phyloP scores from a whole-genome alignment of 495 filamentous ascomycete genomes.

The Neurospora sp. region DNA sequence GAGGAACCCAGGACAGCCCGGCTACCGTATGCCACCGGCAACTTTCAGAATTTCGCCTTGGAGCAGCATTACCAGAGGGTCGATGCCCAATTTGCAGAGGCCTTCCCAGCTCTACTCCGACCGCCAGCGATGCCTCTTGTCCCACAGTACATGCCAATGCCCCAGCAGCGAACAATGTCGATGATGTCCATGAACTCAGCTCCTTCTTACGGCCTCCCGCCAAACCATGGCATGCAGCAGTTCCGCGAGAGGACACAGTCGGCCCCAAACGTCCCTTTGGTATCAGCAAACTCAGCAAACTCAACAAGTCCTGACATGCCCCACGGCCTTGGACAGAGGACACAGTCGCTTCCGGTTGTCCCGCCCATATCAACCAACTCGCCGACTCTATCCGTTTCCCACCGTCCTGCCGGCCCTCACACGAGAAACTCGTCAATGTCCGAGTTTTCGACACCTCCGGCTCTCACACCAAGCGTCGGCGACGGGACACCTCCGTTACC shows the following conservation, averaged over 20 bases:
- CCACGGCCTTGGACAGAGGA: not conserved
- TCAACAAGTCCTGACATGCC: not conserved
- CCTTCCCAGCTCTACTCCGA: constrained; percentile 16
- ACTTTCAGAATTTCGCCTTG: constrained; percentile 41
- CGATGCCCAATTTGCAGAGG: constrained; percentile 36
- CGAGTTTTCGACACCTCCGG: not conserved
- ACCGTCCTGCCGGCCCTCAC: not conserved
- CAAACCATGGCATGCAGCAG: constrained; percentile 3
- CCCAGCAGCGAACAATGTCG: constrained; percentile 1
- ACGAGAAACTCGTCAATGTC: not conserved
- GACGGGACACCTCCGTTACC: not conserved
- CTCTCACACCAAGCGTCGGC: not conserved
- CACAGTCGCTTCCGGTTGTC: not conserved
- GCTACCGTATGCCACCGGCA: constrained; percentile 45
- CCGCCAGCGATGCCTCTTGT: constrained; percentile 5
- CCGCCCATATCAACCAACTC: not conserved
- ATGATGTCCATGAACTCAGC: not conserved
- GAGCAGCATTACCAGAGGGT: constrained; percentile 48
- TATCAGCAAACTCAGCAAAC: not conserved
- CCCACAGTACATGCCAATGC: constrained; percentile 6
- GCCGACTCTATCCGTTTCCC: not conserved
- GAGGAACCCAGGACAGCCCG: constrained; percentile 53
- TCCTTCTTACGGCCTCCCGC: not conserved
- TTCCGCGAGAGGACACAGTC: constrained; percentile 3
- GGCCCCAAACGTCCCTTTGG: not conserved